phyloP scores from a whole-genome alignment of 2,329 filamentous ascomycete genomes.

The Acephala macrosclerotiorum region DNA sequence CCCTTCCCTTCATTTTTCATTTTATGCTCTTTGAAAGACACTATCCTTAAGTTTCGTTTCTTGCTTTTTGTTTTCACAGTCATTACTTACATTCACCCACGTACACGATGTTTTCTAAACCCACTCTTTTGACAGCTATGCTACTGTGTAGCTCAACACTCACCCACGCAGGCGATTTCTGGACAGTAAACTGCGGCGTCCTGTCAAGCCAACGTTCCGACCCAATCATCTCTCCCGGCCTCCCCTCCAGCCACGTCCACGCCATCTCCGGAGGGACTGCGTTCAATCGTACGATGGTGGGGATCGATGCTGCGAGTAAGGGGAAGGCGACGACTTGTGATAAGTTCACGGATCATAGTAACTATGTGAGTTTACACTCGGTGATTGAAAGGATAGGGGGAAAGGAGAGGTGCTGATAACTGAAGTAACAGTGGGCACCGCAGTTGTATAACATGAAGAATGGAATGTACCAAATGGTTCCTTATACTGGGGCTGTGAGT shows the following conservation, averaged over 20 bases:
- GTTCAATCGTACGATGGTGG: conserved; percentile 24
- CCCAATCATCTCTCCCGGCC: conserved; percentile 71
- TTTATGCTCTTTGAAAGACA: not conserved
- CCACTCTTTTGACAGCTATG: not conserved
- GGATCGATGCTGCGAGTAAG: conserved; percentile 14
- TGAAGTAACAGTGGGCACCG: conserved; percentile 31
- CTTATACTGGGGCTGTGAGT: conserved; percentile 26
- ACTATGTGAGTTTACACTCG: too few species aligned
- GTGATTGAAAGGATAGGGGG: not conserved
- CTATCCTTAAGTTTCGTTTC: conserved; percentile 6
- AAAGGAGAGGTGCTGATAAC: not conserved
- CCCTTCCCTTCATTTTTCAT: not conserved
- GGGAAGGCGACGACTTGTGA: conserved; percentile 31
- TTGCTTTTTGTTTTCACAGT: conserved; percentile 9
- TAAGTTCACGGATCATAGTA: conserved; percentile 31
- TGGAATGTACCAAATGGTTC: conserved; percentile 28
- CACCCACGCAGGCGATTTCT: conserved; percentile 14
- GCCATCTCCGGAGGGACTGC: conserved; percentile 70
- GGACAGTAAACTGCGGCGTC: conserved; percentile 63
- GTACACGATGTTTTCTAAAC: conserved; percentile 2
- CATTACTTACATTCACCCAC: conserved; percentile 6
- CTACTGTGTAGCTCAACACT: conserved; percentile 9
- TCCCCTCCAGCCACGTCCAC: conserved; percentile 71
- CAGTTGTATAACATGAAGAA: conserved; percentile 30
- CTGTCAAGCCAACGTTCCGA: conserved; percentile 73